phyloP scores from a whole-genome alignment of 129 eudicot species.

The Kitagawia praeruptora region DNA sequence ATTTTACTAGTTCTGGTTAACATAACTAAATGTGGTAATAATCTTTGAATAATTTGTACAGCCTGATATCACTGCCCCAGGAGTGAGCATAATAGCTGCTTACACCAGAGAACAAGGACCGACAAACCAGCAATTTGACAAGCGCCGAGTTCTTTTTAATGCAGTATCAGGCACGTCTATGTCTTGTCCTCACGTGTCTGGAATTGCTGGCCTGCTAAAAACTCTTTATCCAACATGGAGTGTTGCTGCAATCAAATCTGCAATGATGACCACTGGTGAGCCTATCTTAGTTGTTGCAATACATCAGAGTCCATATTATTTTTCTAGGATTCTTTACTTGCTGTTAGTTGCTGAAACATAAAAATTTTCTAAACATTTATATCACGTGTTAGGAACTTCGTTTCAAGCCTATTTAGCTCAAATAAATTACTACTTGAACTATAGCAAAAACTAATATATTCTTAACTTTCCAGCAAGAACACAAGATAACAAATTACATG shows the following conservation, averaged over 20 bases:
- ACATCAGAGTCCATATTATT: background rate
- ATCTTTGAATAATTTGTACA: background rate
- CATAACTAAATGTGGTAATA: background rate
- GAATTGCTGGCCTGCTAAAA: conserved; percentile 21
- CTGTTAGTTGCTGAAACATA: background rate
- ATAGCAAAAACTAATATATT: background rate
- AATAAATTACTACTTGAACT: background rate
- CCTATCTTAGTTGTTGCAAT: background rate
- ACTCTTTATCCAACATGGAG: conserved; percentile 22
- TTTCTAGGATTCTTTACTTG: background rate
- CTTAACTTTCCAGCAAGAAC: conserved; percentile 17
- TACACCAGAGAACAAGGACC: conserved; percentile 14
- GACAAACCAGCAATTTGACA: background rate
- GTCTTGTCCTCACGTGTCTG: conserved; percentile 32
- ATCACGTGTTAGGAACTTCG: background rate
- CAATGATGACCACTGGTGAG: conserved; percentile 30
- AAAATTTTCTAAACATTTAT: no score
- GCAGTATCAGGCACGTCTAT: conserved; percentile 25
- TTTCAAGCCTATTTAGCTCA: background rate
- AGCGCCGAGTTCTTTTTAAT: conserved; percentile 8
- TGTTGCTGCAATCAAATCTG: conserved; percentile 26
- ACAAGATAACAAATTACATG: conserved; percentile 12
- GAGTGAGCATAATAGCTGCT: conserved; percentile 33
- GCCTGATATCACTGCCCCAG: conserved; percentile 37
- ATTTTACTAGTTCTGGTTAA: background rate